These are phyloP conservation scores for Metschnikowia santaceciliae DNA, from an alignment of 805 yeast species.

Conservation along the genomic window DNA sequence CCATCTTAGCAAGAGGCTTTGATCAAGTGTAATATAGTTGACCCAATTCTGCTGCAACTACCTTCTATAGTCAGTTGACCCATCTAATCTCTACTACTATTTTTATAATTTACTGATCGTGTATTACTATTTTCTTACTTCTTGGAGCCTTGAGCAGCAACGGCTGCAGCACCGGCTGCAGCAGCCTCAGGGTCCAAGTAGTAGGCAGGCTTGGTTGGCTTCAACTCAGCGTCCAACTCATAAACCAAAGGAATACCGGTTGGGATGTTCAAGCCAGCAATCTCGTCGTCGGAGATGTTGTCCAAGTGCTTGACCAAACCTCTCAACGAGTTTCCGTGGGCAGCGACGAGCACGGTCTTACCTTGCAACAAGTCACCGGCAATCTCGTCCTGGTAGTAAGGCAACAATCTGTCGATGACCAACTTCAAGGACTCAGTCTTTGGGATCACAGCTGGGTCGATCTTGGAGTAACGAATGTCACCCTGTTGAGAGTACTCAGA, in stretches of 20 bases:
- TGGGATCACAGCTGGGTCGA: slow-evolving; percentile 87
- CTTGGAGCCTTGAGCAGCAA: slow-evolving; percentile 85
- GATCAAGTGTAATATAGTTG: no score
- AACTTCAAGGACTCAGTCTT: slow-evolving; percentile 90
- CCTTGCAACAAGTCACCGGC: slow-evolving; percentile 78
- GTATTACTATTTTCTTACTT: slow-evolving; percentile 15
- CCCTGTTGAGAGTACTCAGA: slow-evolving; percentile 80
- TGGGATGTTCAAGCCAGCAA: slow-evolving; percentile 94
- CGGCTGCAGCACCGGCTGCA: slow-evolving; percentile 99
- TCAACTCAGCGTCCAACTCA: slow-evolving; percentile 82
- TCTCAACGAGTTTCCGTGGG: slow-evolving; percentile 98
- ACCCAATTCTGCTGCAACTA: no score
- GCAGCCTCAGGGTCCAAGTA: slow-evolving; percentile 99
- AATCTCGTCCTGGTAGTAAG: slow-evolving; percentile 94
- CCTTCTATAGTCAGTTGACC: no score
- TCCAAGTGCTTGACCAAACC: slow-evolving; percentile 95
- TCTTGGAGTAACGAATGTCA: slow-evolving; percentile 79
- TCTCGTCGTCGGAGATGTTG: slow-evolving; percentile 84
- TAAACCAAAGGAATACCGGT: slow-evolving; percentile 98
- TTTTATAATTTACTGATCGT: neutral
- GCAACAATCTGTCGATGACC: slow-evolving; percentile 93
- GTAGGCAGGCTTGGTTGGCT: slow-evolving; percentile 90
- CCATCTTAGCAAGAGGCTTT: neutral
- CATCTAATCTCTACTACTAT: no score
- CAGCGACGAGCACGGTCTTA: slow-evolving; percentile 90